These are phyloP conservation scores for Coniosporium tulheliwenetii DNA, from an alignment of 2,329 filamentous ascomycete species.

Conservation along the genomic window DNA sequence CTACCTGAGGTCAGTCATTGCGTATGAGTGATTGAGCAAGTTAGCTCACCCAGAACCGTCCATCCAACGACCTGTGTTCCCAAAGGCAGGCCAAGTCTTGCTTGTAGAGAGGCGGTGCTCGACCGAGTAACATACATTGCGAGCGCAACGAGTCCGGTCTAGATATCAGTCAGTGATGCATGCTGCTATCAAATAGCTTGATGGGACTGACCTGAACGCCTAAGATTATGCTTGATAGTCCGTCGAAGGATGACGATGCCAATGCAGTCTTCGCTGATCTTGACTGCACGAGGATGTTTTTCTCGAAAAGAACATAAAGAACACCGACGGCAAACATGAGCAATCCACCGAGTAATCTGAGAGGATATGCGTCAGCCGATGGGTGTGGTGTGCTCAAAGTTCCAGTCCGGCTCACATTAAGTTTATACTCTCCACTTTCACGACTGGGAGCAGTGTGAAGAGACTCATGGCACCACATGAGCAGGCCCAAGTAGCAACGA, in stretches of 20 bases:
- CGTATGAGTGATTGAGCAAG: conserved; percentile 3
- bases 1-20: conserved; percentile 22
- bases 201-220: conserved; percentile 43
- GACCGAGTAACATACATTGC: conserved; percentile 77
- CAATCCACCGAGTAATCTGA: conserved; percentile 55
- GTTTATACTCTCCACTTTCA: conserved; percentile 63
- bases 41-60: conserved; percentile 50
- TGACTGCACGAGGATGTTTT: conserved; percentile 35
- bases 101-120: conserved; percentile 70
- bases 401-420: conserved; percentile 45
- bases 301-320: conserved; percentile 67
- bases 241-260: conserved; percentile 18
- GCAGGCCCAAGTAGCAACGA: conserved; percentile 56
- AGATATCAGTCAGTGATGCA: conserved; percentile 3
- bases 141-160: conserved; percentile 63
- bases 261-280: conserved; percentile 15
- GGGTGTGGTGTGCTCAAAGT: too few relatives aligned
- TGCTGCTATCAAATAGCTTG: neutral
- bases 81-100: conserved; percentile 66
- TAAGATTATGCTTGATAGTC: conserved; percentile 42
- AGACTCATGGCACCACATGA: conserved; percentile 74
- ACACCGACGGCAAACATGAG: conserved; percentile 66
- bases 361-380: too few relatives aligned
- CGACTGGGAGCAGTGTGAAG: conserved; percentile 78
- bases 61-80: conserved; percentile 84